phyloP scores from a whole-genome alignment of 2,329 filamentous ascomycete species.

The Diaporthe vexans region DNA sequence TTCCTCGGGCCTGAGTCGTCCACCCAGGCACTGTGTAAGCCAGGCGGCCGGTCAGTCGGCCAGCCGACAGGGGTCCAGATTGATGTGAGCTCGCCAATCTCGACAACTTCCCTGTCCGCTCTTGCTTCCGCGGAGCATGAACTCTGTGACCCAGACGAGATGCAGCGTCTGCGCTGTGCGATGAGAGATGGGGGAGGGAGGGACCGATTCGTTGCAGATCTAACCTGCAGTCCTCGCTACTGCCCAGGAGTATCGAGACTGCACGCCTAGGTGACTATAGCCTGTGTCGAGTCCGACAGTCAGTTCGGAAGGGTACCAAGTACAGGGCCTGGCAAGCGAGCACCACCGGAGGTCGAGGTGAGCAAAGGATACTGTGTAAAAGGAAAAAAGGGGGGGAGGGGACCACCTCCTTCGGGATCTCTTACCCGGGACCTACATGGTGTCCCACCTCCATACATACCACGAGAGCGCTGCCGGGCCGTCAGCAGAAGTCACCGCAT shows the following conservation, averaged over 20 bases:
- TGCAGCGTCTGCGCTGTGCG: slow-evolving; percentile 16
- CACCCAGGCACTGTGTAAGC: not conserved
- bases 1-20: not conserved
- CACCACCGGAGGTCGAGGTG: not conserved
- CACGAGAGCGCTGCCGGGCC: not conserved
- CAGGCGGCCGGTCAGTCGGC: not conserved
- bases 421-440: not conserved
- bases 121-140: slow-evolving; percentile 3
- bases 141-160: not conserved
- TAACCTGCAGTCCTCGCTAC: not conserved
- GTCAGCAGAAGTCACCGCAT: no score
- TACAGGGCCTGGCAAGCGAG: not conserved
- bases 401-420: not conserved
- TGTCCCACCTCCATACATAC: not conserved
- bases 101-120: slow-evolving; percentile 12
- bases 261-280: not conserved
- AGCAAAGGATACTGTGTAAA: no score
- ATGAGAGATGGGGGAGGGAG: not conserved
- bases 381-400: not conserved
- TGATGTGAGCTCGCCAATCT: slow-evolving; percentile 42
- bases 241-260: not conserved
- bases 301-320: not conserved
- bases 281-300: not conserved
- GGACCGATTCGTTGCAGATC: not conserved
- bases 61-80: slow-evolving; percentile 23